phyloP scores from a whole-genome alignment of 139 green algal genomes.

The Haematococcus sp. region DNA sequence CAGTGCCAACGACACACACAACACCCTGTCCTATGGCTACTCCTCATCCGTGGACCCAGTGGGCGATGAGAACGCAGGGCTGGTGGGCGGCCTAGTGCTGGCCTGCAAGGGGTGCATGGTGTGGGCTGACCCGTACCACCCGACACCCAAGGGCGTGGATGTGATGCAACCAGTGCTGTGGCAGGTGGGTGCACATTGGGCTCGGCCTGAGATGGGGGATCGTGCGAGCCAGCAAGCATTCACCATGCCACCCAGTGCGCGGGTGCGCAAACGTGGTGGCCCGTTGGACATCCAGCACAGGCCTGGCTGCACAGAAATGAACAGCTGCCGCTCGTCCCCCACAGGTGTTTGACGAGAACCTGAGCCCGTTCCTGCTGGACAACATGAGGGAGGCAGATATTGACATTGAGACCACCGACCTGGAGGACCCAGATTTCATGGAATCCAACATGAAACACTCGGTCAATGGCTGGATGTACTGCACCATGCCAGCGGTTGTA shows the following conservation, averaged over 20 bases:
- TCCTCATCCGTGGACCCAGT: constrained; percentile 27
- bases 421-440: neutral
- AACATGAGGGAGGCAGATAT: constrained; percentile 17
- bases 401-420: neutral
- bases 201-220: too few species aligned
- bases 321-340: too few species aligned
- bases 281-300: too few species aligned
- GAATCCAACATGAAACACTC: constrained; percentile 58
- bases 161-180: constrained; percentile 1
- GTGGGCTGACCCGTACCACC: neutral
- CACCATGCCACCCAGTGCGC: too few species aligned
- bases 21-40: constrained; percentile 30
- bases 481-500: constrained; percentile 37
- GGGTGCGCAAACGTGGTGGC: too few species aligned
- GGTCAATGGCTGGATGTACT: constrained; percentile 64
- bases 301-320: too few species aligned
- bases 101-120: constrained; percentile 1
- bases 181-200: neutral
- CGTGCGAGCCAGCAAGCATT: too few species aligned
- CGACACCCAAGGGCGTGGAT: neutral
- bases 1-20: neutral
- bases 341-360: constrained; percentile 45
- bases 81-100: constrained; percentile 35
- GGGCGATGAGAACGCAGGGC: constrained; percentile 31
- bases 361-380: constrained; percentile 23